Evolutionary conservation across 2,329 filamentous ascomycete species (phyloP), one percentile per base, ranked within the genome.

Genomic region (Corinectria fuckeliana): DNA sequence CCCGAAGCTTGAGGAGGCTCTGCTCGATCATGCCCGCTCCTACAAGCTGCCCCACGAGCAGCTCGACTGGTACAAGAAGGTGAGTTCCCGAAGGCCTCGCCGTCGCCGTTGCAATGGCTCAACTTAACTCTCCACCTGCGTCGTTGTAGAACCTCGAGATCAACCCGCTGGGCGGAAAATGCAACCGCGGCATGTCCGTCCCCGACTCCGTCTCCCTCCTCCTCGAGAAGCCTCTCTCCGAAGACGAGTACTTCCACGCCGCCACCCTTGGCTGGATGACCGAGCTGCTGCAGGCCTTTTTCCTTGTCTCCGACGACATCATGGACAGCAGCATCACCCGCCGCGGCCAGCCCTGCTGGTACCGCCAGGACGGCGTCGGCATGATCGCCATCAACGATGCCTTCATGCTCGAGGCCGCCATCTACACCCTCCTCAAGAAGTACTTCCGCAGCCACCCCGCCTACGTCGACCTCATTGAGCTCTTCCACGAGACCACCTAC

Each of bases 321-420:
- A 99, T 99, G 95, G 95, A 99, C 81, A 80, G 85, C 71, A 96
- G 91, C 77, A 95, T 97, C 78, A 99, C 95, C 56, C 93, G 95
- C 61, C 92, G 95, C 68, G 93, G 94, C 63, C 87, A 90, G 79
- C 93, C 95, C 39, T 99, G 95, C 83, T 99, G 95, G 95, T 99
- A 98, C 82, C 90, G 90, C 61, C 89, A 92, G 67, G 87, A 91
- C 28, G 88, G 90, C 48, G 93, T 99, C 39, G 94, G 94, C 76
- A 93, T 96, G 89, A 86, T 97, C 67, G 94, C 95, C 74, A 97
- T 99, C 85, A 99, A 99, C 84, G 95, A 99, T 76, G 88, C 94
- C 64, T 97, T 98, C 83, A 88, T 98, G 87, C 90, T 99, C 71
- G 95, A 98, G 81, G 82, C 90, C 13, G 82, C 86, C 72, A 98